These are phyloP conservation scores for Aureobasidium leucospermi DNA, from an alignment of 2,329 filamentous ascomycete species.

Conservation along the genomic window DNA sequence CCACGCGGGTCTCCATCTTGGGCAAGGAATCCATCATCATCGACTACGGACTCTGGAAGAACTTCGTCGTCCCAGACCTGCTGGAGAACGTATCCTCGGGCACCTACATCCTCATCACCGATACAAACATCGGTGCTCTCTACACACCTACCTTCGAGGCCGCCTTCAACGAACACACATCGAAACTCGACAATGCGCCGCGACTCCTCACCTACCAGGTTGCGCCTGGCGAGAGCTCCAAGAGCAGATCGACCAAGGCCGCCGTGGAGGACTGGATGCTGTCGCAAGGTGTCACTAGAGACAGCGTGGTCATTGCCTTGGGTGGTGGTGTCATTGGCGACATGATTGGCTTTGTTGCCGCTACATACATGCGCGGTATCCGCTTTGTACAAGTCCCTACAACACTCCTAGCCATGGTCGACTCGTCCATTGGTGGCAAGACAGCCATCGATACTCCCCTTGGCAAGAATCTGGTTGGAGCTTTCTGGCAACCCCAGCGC, in stretches of 20 bases:
- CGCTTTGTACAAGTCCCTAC: conserved; percentile 96
- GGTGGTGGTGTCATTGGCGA: conserved; percentile 97
- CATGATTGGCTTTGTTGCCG: conserved; percentile 94
- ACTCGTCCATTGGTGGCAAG: conserved; percentile 96
- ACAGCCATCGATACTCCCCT: conserved; percentile 94
- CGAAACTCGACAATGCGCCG: conserved; percentile 37
- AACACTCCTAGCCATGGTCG: conserved; percentile 91
- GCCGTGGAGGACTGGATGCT: conserved; percentile 98
- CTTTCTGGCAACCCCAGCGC: conserved; percentile 91
- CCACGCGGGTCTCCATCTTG: conserved; percentile 68
- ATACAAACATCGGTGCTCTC: conserved; percentile 77
- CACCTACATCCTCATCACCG: conserved; percentile 93
- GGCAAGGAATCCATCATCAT: conserved; percentile 86
- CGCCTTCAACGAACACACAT: conserved; percentile 47
- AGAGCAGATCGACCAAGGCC: conserved; percentile 86
- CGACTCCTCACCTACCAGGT: conserved; percentile 80
- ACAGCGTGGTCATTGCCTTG: conserved; percentile 89
- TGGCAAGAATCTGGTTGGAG: conserved; percentile 91
- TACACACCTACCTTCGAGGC: conserved; percentile 74
- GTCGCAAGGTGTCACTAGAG: conserved; percentile 81
- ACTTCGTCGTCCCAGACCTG: conserved; percentile 74
- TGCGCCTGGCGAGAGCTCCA: conserved; percentile 86
- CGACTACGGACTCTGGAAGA: conserved; percentile 82
- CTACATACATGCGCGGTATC: conserved; percentile 97
- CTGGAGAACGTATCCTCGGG: conserved; percentile 70